Percentiles rank a stretch among this genome's conserved stretches.
phyloP scores from a whole-genome alignment of 495 filamentous ascomycete species.

The Chaetomidium leptoderma region DNA sequence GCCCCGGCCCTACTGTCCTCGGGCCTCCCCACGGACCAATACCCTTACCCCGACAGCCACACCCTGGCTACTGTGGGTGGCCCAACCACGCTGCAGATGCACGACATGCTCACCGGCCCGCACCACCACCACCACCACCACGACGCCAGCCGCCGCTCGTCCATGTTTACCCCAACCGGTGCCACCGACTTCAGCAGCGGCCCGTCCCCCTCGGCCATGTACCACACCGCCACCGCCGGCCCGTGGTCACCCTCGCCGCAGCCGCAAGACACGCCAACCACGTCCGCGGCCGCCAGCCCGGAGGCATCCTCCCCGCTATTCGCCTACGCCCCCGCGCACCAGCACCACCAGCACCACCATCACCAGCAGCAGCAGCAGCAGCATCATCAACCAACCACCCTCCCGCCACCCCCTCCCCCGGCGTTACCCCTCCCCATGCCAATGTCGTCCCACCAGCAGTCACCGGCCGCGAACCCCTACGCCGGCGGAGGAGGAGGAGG shows the following conservation, averaged over 20 bases:
- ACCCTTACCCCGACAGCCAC: slow-evolving; percentile 31
- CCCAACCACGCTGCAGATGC: slow-evolving; percentile 3
- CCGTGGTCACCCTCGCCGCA: slow-evolving; percentile 15
- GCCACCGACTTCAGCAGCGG: slow-evolving; percentile 1
- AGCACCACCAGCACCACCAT: not conserved
- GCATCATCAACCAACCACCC: not conserved
- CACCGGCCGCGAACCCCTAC: no score
- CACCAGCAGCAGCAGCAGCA: slow-evolving; percentile 6
- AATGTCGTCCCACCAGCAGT: not conserved
- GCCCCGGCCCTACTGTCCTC: slow-evolving; percentile 25
- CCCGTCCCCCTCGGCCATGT: slow-evolving; percentile 1
- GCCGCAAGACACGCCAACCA: not conserved
- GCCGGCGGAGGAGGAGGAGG: no score
- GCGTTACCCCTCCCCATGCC: not conserved
- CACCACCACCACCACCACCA: slow-evolving; percentile 1
- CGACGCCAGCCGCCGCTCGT: slow-evolving; percentile 9
- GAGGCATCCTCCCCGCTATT: not conserved
- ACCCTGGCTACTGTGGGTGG: slow-evolving; percentile 16
- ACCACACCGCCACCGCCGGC: not conserved
- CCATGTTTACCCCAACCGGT: slow-evolving; percentile 8
- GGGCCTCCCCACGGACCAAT: slow-evolving; percentile 31
- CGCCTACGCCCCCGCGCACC: not conserved
- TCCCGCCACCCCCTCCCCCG: not conserved
- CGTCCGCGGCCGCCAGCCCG: not conserved
- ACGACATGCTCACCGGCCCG: slow-evolving; percentile 15